Evolutionary conservation across 768 basidiomycete genomes (phyloP).

Genomic region (Phylloporus rhodoxanthus): DNA sequence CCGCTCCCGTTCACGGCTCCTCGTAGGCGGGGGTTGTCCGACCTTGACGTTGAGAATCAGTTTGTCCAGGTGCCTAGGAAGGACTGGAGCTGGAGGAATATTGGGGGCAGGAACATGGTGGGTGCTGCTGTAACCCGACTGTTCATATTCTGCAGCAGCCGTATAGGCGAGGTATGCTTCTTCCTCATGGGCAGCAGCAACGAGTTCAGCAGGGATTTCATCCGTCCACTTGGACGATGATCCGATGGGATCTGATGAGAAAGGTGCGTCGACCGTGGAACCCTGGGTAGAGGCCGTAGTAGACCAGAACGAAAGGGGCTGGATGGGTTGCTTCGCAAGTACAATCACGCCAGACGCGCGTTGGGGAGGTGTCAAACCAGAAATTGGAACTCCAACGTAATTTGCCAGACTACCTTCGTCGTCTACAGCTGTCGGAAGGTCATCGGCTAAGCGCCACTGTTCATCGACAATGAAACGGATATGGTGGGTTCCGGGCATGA

Average conservation of each 20-base stretch:
- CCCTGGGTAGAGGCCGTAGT: constrained; percentile 31
- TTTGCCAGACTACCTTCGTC: constrained; percentile 94
- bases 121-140: constrained; percentile 32
- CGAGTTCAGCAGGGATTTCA: constrained; percentile 70
- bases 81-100: constrained; percentile 80
- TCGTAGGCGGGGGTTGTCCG: constrained; percentile 29
- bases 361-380: constrained; percentile 29
- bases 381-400: constrained; percentile 60
- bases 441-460: constrained; percentile 71
- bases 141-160: constrained; percentile 30
- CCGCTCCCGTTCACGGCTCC: constrained; percentile 33
- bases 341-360: constrained; percentile 33
- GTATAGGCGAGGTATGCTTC: constrained; percentile 58
- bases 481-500: constrained; percentile 88
- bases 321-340: constrained; percentile 22
- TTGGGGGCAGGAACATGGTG: constrained; percentile 56
- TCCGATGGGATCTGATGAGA: constrained; percentile 27
- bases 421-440: constrained; percentile 84
- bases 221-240: constrained; percentile 58
- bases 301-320: constrained; percentile 41
- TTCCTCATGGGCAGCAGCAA: constrained; percentile 77
- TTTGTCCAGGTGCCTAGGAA: constrained; percentile 90
- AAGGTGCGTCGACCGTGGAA: constrained; percentile 24
- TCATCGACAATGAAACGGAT: constrained; percentile 94
- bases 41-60: constrained; percentile 71